Base-by-base conservation (phyloP, 2,329 filamentous ascomycete genomes). In the Aspergillus persii region DNA sequence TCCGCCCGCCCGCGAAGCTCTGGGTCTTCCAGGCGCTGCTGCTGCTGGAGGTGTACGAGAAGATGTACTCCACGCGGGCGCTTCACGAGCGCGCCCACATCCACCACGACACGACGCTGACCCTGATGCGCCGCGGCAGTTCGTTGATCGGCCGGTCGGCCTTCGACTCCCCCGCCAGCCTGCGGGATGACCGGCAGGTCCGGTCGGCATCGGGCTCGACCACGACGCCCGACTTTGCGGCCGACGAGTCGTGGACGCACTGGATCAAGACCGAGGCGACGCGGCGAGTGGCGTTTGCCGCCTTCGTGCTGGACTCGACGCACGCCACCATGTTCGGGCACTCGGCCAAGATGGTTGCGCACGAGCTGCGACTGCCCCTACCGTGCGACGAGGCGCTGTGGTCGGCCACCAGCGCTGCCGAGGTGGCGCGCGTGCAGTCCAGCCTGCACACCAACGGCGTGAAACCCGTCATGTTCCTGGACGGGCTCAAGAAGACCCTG, bases 321-420 rank as follows among this genome's bases (percentile, higher is more conserved):
- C 95, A 99, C 74, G 92, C 93, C 1, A 96, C 92, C 30, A 97
- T 99, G 90, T 98, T 98, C 75, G 95, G 94, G 0, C 95, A 98
- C 75, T 95, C 93, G 3, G 94, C 92, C 0, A 92, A 96, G 48
- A 97, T 98, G 94, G 92, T 96, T 7, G 92, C 93, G 2, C 93
- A 98, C 69, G 95, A 98, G 75, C 91, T 99, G 85, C 87, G 92
- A 53, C 82, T 98, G 8, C 91, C 92, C 0, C 77, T 99, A 48
- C 95, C 95, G 0, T 98, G 94, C 71, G 93, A 98, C 66, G 95
- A 98, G 72, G 86, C 89, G 3, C 79, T 98, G 9, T 99, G 95
- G 95, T 90, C 89, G 57, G 95, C 95, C 4, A 91, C 89, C 3
- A 96, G 89, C 73, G 91, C 91, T 55, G 86, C 88, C 1, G 95